phyloP scores from a whole-genome alignment of 805 yeast species.

The Metschnikowia koreensis region DNA sequence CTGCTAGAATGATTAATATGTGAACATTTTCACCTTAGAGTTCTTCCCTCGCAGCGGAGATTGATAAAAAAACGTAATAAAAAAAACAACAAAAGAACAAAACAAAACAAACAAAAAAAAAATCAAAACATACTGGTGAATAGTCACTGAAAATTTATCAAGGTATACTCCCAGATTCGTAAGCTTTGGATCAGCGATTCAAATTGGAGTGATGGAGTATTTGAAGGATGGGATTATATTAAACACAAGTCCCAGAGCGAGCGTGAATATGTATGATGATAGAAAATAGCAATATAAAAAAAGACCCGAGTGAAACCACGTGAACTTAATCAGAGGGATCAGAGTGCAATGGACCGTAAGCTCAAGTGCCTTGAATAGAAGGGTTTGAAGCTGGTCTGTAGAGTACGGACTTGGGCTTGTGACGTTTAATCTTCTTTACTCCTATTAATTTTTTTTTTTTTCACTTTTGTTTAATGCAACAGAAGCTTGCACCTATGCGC shows the following conservation, averaged over 20 bases:
- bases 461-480: constrained; percentile 11
- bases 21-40: background rate
- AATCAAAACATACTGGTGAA: background rate
- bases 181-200: too few relatives aligned
- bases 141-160: background rate
- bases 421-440: constrained; percentile 1
- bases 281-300: too few relatives aligned
- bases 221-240: background rate
- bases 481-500: constrained; percentile 10
- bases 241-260: constrained; percentile 5
- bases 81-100: background rate
- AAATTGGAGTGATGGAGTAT: too few relatives aligned
- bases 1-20: constrained; percentile 7
- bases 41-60: too few relatives aligned
- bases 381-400: constrained; percentile 6
- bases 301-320: constrained; percentile 16
- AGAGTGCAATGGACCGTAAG: constrained; percentile 4
- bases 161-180: too few relatives aligned
- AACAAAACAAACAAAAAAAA: too few relatives aligned
- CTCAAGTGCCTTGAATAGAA: constrained; percentile 5
- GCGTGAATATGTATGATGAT: constrained; percentile 1
- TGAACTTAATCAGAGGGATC: constrained; percentile 21
- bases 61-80: too few relatives aligned
- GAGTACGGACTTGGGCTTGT: constrained; percentile 6
- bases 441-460: constrained; percentile 12